Evolutionary conservation across 768 basidiomycete genomes (phyloP), one percentile per base, ranked within the genome.

Genomic region (Hericium rajendrae): DNA sequence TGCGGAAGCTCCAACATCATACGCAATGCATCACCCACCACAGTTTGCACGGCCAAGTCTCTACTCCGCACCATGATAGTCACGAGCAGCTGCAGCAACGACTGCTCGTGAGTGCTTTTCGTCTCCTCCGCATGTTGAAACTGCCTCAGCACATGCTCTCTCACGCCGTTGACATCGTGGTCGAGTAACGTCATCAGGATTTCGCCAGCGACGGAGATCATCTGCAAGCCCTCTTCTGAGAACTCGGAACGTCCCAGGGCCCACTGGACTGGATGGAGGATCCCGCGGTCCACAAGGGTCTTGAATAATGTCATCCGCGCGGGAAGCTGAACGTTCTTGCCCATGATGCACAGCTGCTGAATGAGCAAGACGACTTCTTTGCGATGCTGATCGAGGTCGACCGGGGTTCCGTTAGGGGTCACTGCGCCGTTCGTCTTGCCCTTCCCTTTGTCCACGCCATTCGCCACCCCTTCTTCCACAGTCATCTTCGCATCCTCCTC

Each of bases 321-420:
- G 15, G 88, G 86, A 16, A 97, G 77, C 68, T 97, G 95, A 9
- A 97, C 87, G 67, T 93, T 94, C 78, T 98, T 99, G 58, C 91
- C 94, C 90, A 99, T 94, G 57, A 86, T 78, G 66, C 91, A 90
- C 9, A 97, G 81, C 62, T 97, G 93, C 65, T 97, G 93, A 49
- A 99, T 77, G 60, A 99, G 85, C 48, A 87, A 72, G 50, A 98
- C 80, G 26, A 94, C 88, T 64, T 94, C 88, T 38, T 82, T 80
- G 60, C 85, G 82, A 38, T 81, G 77, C 53, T 82, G 70, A 38
- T 84, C 84, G 20, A 73, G 75, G 51, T 78, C 79, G 43, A 24
- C 43, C 46, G 28, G 48, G 78, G 72, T 54, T 80, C 81, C 6
- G 79, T 46, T 46, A 75, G 39, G 84, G 80, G 2, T 78, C 76